phyloP scores from a whole-genome alignment of 371 early-diverging fungal genomes.

The Furculomyces boomerangus region DNA sequence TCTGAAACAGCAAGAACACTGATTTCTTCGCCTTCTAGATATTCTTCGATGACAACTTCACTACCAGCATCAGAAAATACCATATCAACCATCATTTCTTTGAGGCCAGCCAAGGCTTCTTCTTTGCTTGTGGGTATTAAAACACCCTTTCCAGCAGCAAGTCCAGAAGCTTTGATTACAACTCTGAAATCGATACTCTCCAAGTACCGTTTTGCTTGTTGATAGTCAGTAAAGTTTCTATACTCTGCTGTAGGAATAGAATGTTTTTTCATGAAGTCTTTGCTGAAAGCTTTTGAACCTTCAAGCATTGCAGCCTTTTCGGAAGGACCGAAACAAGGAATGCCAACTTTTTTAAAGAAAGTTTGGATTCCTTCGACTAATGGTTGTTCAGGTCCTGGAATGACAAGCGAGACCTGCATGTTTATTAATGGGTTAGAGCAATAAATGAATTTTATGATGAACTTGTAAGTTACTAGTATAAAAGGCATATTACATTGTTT shows the following conservation, averaged over 20 bases:
- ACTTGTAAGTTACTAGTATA: neutral
- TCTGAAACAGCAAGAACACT: conserved; percentile 85
- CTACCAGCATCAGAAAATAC: conserved; percentile 79
- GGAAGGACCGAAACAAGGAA: conserved; percentile 89
- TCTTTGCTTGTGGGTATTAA: conserved; percentile 67
- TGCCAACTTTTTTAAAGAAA: conserved; percentile 79
- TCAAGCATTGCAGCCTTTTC: conserved; percentile 78
- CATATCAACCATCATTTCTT: conserved; percentile 68
- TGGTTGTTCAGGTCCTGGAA: conserved; percentile 95
- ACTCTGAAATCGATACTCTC: conserved; percentile 32
- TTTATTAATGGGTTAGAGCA: neutral
- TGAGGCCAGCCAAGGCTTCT: conserved; percentile 73
- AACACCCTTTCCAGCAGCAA: conserved; percentile 96
- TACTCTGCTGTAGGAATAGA: conserved; percentile 90
- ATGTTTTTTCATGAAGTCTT: conserved; percentile 93
- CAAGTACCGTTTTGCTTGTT: conserved; percentile 54
- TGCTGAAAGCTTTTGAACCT: conserved; percentile 94
- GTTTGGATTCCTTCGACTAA: conserved; percentile 79
- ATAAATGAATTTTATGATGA: neutral
- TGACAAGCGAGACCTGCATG: conserved; percentile 43
- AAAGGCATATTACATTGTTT: conserved; percentile 35
- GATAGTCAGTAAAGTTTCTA: conserved; percentile 74
- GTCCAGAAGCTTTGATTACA: conserved; percentile 80
- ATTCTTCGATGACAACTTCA: conserved; percentile 92
- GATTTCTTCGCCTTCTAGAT: conserved; percentile 79